Evolutionary conservation across 1,284 basidiomycete species (phyloP), one percentile per base, ranked within the genome.

Genomic region (Amylostereum areolatum): DNA sequence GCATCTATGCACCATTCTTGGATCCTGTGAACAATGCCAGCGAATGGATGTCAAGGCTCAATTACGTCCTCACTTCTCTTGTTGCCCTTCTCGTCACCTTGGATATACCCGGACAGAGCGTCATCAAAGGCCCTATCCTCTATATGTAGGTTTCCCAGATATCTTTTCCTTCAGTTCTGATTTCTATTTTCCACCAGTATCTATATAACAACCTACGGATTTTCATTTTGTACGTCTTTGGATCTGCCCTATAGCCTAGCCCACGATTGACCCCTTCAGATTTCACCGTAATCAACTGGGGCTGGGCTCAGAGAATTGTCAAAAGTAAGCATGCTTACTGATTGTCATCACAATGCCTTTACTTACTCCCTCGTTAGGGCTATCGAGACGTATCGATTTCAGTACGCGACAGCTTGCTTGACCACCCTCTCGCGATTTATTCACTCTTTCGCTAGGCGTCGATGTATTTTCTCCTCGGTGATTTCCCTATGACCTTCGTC

Each of bases 391-490:
- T 25, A 73, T 91, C 37, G 88, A 91, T 64, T 90, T 89, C 63
- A 86, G 86, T 86, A 29, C 41, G 57, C 39, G 80, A 68, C 8
- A 28, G 28, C 37, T 31, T 32, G 18, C 18, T 18, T 18, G 18
- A 18, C 18, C 37, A 49, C n/a, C 29, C 37, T 32, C 18, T 47
- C 11, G 34, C 29, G 30, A 31, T 52, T 35, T 43, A 34, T 52
- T 43, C 39, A 57, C 35, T 28, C 37, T 50, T 30, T 47, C 18
- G 11, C 25, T 28, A 84, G 82, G 83, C 62, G 79, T 90, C 54
- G 87, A 90, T 62, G 75, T 90, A 46, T 90, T 90, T 61, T 89
- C 85, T n/a, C 85, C 86, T 29, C 70, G 76, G 75, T 82, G 62
- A 50, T 62, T 18, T 35, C n/a, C 34, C 2, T 47, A 34, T 18